Percentiles rank a stretch among this genome's conserved stretches.
Evolutionary conservation across 495 filamentous ascomycete species (phyloP).

Genomic region (Penicillium chermesinum): DNA sequence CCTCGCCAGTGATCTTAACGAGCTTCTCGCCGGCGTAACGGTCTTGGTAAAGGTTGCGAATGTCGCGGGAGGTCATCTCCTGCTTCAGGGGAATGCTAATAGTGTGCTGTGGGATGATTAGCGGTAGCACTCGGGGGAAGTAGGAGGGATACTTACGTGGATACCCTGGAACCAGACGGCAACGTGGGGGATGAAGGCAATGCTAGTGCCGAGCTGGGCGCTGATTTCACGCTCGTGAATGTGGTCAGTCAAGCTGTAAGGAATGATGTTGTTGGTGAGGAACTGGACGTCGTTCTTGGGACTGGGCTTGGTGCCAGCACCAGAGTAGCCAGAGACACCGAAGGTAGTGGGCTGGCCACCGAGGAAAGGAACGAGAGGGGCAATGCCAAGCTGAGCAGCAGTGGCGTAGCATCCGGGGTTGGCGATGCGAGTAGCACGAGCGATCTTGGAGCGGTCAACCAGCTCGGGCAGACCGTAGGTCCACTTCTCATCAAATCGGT

Average conservation of each 20-base stretch:
- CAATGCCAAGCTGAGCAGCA: constrained; percentile 87
- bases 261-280: constrained; percentile 84
- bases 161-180: constrained; percentile 98
- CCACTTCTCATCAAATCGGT: constrained; percentile 86
- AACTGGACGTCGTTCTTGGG: constrained; percentile 93
- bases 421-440: constrained; percentile 77
- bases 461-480: constrained; percentile 95
- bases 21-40: constrained; percentile 92
- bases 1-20: constrained; percentile 85
- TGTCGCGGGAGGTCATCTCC: constrained; percentile 82
- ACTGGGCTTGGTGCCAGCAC: constrained; percentile 91
- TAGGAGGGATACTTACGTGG: constrained; percentile 43
- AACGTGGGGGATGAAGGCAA: constrained; percentile 93
- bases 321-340: constrained; percentile 93
- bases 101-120: constrained; percentile 52
- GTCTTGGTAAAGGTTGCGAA: constrained; percentile 92
- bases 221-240: constrained; percentile 94
- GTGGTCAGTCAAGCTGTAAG: constrained; percentile 91
- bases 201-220: constrained; percentile 64
- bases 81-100: constrained; percentile 83
- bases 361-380: constrained; percentile 74
- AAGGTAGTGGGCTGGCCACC: constrained; percentile 81
- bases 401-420: constrained; percentile 98
- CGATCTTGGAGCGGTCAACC: constrained; percentile 68
- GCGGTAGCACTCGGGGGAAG: neutral